Evolutionary conservation across 2,329 filamentous ascomycete species (phyloP).

Genomic region (Diplocarpon mali): DNA sequence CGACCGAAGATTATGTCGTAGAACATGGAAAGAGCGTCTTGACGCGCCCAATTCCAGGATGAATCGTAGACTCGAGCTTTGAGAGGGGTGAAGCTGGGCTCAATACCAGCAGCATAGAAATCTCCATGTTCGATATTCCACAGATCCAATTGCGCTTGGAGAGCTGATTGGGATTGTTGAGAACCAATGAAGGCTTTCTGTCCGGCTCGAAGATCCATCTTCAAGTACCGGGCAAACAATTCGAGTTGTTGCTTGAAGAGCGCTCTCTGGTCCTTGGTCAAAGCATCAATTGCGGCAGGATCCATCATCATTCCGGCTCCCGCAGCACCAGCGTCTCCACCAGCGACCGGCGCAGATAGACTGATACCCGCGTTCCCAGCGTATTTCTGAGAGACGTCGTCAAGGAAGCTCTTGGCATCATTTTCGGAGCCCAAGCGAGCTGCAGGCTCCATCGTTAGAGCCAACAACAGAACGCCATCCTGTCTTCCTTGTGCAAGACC

Average conservation of each 20-base stretch:
- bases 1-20: constrained; percentile 98
- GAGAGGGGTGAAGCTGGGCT: constrained; percentile 83
- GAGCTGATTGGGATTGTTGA: constrained; percentile 72
- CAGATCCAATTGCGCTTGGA: constrained; percentile 87
- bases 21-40: constrained; percentile 97
- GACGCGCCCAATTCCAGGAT: constrained; percentile 97
- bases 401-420: constrained; percentile 87
- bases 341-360: constrained; percentile 64
- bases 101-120: constrained; percentile 88
- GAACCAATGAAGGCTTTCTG: constrained; percentile 85
- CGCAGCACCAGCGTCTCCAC: constrained; percentile 58
- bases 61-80: constrained; percentile 97
- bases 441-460: constrained; percentile 84
- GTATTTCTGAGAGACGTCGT: constrained; percentile 83
- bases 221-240: constrained; percentile 87
- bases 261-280: constrained; percentile 92
- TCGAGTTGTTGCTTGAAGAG: constrained; percentile 98
- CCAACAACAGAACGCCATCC: constrained; percentile 79
- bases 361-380: constrained; percentile 73
- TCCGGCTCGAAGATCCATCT: constrained; percentile 91
- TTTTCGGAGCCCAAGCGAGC: constrained; percentile 79
- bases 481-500: constrained; percentile 78
- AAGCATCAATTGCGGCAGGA: constrained; percentile 86
- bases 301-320: constrained; percentile 98
- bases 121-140: constrained; percentile 96